Conservation (phyloP, 2,329 filamentous ascomycete species). For the Trichoderma sp. region DNA sequence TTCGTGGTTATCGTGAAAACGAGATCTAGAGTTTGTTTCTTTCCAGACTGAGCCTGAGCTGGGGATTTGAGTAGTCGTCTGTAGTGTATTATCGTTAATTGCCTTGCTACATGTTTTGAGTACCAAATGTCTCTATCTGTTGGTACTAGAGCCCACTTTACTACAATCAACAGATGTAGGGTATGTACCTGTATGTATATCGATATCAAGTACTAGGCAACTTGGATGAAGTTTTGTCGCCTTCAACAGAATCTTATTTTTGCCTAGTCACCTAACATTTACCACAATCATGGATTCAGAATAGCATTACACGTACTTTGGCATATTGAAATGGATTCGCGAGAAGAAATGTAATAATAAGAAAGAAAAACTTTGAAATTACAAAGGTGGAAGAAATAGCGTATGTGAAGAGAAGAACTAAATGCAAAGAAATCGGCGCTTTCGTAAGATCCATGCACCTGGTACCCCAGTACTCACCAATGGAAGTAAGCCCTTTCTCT, state of each 20-base stretch:
- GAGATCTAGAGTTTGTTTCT: constrained; percentile 41
- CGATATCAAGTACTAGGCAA: background rate
- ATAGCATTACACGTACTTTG: background rate
- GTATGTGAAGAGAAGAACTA: too few relatives aligned
- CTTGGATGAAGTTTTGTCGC: background rate
- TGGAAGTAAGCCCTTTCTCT: too few relatives aligned
- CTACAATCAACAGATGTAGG: background rate
- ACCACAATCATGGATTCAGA: background rate
- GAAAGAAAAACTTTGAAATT: background rate
- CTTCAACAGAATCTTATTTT: background rate
- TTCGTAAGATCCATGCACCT: too few relatives aligned
- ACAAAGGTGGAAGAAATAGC: background rate
- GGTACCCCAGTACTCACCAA: too few relatives aligned
- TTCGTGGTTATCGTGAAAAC: constrained; percentile 60
- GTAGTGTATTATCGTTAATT: constrained; percentile 53
- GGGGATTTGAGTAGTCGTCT: constrained; percentile 55
- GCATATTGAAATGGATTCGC: background rate
- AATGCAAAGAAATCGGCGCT: too few relatives aligned
- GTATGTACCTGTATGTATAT: too few relatives aligned
- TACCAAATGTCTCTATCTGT: background rate
- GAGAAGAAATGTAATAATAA: background rate
- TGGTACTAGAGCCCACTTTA: background rate
- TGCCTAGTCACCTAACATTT: background rate
- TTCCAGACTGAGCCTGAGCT: constrained; percentile 35
- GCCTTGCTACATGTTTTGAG: background rate